phyloP scores from a whole-genome alignment of 176 grass and related monocot species.

The Juncus effusus region DNA sequence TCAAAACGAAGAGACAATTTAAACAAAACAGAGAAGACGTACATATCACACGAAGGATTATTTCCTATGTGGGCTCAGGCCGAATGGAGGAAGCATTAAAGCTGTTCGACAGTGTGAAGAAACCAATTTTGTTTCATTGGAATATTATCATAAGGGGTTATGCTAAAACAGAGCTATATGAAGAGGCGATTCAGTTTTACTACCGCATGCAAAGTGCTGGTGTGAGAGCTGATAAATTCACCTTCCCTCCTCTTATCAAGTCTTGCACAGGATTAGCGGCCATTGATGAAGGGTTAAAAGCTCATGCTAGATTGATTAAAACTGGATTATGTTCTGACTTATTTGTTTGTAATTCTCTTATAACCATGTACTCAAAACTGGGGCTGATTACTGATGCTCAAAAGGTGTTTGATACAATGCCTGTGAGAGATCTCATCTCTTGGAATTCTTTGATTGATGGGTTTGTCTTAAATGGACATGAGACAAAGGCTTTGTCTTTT shows the following conservation, averaged over 20 bases:
- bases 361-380: constrained; percentile 56
- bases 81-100: constrained; percentile 49
- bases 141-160: constrained; percentile 78
- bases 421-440: constrained; percentile 49
- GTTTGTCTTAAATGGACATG: constrained; percentile 55
- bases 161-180: constrained; percentile 42
- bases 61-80: constrained; percentile 44
- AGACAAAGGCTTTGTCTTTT: constrained; percentile 37
- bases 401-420: constrained; percentile 76
- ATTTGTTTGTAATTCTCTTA: constrained; percentile 63
- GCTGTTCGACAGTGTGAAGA: constrained; percentile 34
- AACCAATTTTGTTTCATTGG: constrained; percentile 54
- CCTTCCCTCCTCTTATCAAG: constrained; percentile 69
- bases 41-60: constrained; percentile 17
- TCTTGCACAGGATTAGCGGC: constrained; percentile 34
- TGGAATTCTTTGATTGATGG: constrained; percentile 77
- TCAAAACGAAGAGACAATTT: constrained; percentile 18
- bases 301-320: constrained; percentile 54
- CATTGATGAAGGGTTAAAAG: constrained; percentile 31
- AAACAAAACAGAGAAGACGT: constrained; percentile 16
- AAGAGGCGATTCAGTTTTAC: constrained; percentile 44
- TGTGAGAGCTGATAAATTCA: constrained; percentile 55
- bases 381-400: constrained; percentile 54
- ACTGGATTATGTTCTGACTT: constrained; percentile 47
- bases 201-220: constrained; percentile 46